Evolutionary conservation across 202 grass and related monocot species (phyloP), one percentile per base, ranked within the genome.

Genomic region (Brachypodium distachyon): DNA sequence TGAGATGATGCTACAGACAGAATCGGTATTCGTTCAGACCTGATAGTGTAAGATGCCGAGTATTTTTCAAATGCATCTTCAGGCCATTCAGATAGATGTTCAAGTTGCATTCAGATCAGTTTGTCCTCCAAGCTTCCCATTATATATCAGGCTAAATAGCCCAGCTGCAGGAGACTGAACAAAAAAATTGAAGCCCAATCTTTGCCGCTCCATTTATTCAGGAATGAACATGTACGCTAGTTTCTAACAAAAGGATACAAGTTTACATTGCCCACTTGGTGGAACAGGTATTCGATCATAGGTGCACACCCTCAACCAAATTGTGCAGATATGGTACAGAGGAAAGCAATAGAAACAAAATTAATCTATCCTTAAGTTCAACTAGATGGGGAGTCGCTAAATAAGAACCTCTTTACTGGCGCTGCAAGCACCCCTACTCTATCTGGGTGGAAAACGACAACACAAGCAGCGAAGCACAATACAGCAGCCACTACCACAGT

Each of bases 361-460:
- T 64, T 17, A 18, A 14, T 59, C 65, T 77, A 40, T 71, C 36
- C 82, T n/a, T 77, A 81, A 72, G 64, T 59, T 84, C 38, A 46
- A 44, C 92, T 89, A 92, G 42, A 76, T 59, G 84, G 12, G 0
- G 76, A 76, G 74, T 83, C 56, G 13, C 89, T 85, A 33, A 83
- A 93, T 72, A 89, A 81, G 80, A 79, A 96, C 21, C 87, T 81
- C 77, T 93, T 95, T 53, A 93, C 86, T 38, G 95, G 77, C 41
- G 77, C 47, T 22, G 74, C 81, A 91, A 93, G 85, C 10, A 57
- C 56, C 66, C 67, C 80, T 21, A 61, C 77, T 71, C 85, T 88
- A 39, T 73, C 77, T 0, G 92, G 92, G 62, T 99, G 96, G 65
- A 96, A 78, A 52, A 99, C 81, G 8, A 83, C 87, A 74, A 87